Evolutionary conservation across 805 yeast genomes (phyloP), one percentile per base, ranked within the genome.

Genomic region (Scheffersomyces lignosus): DNA sequence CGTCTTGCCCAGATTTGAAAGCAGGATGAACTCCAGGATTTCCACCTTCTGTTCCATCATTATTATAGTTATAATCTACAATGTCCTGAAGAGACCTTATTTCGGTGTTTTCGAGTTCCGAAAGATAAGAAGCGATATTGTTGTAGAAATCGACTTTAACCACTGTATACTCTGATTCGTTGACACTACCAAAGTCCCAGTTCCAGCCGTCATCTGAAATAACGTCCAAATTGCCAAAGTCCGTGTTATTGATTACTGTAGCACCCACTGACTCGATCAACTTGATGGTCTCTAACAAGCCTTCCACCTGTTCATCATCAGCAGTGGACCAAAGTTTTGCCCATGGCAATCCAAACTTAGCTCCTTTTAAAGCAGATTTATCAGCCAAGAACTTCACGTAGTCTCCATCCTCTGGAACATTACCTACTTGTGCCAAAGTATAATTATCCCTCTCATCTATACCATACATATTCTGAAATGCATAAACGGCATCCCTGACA

Each of bases 331-430:
- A 56, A 5, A 56, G 32, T 32, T 49, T 48, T 28, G 47, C 46
- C 62, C 60, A 56, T 14, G 60, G 60, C 24, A 56, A 41, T 15
- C 62, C 62, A 41, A 56, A 54, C 30, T 37, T 54, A 7, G 59
- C 60, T 17, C 58, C 60, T 36, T 54, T 48, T 34, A 56, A 41
- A n/a, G 58, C 49, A 5, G 37, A 23, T 35, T 54, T 51, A 31
- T 49, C 43, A 4, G 52, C 17, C 22, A 56, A 33, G 31, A 37
- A 54, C 34, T 55, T 52, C 14, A 53, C 18, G 27, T 56, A 56
- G 35, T 54, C 49, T 13, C 58, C 58, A 40, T 52, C 56, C 28
- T 51, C 57, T 15, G 59, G 60, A 24, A 43, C 41, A 12, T 55
- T 47, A 8, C 58, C 59, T 6, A 52, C 46, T 36, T 56, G 61